Evolutionary conservation across 2,329 filamentous ascomycete genomes (phyloP), one percentile per base, ranked within the genome.

Genomic region (Talaromyces sp.): DNA sequence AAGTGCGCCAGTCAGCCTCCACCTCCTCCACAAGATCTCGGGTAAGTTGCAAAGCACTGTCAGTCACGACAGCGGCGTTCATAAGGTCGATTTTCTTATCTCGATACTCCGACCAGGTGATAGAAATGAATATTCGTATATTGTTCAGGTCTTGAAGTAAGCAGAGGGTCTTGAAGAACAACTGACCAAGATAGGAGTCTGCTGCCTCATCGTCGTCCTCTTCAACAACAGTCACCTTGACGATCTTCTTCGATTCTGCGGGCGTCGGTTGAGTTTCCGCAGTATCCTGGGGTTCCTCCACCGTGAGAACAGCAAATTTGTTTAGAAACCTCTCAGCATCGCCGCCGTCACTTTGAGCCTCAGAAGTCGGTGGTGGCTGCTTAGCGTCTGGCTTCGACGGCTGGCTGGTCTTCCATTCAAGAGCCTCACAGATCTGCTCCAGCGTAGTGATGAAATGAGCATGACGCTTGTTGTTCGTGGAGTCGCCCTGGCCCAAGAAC

Each of bases 51-150:
- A 69, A 61, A n/a, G 64, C 67, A 58, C 60, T 63, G 55, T 73
- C 70, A 25, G 68, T 73, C 45, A 68, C 66, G 19, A 70, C 35
- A 25, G 70, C 65, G 5, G 70, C 68, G 11, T 69, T 69, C 61
- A 68, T 67, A 5, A 73, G 61, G 28, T 70, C 65, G 17, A 71
- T 67, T 17, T 64, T 62, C 22, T 63, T 62, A 15, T 66, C 60
- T 48, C 61, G 62, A 53, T 71, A 74, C 9, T 69, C 67, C 10
- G 59, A 61, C 69, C 69, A 73, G 19, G 67, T 70, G 19, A 60
- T 45, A 45, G 63, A 64, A 19, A 69, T 64, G 57, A 69, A 72
- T 21, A 36, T 36, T 19, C 69, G 66, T 57, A 69, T 62, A 17
- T 67, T 66, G 21, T 64, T 55, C n/a, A 66, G 51, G 50, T 73